phyloP scores from a whole-genome alignment of 331 rosid species.

The Dryas integrifolia region DNA sequence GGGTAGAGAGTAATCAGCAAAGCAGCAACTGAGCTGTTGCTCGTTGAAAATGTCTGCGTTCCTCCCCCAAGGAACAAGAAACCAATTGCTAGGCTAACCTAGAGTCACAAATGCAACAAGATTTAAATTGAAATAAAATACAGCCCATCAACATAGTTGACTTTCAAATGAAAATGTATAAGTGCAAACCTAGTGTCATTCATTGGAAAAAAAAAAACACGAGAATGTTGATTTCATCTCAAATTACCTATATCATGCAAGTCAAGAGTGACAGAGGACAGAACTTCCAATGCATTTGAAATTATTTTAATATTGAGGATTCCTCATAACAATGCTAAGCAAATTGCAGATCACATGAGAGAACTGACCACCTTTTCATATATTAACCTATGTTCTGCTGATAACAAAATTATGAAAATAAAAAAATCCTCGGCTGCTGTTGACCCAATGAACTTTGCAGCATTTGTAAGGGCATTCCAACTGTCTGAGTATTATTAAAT shows the following conservation, averaged over 20 bases:
- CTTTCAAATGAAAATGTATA: background rate
- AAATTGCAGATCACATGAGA: background rate
- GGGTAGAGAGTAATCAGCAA: conserved; percentile 92
- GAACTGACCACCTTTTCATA: conserved; percentile 1
- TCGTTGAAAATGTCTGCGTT: conserved; percentile 85
- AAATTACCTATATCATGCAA: background rate
- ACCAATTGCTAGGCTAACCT: conserved; percentile 95
- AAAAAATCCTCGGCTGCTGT: background rate
- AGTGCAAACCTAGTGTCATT: background rate
- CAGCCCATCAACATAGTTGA: background rate
- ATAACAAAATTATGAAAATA: background rate
- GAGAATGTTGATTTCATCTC: conserved; percentile 3
- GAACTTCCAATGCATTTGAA: conserved; percentile 9
- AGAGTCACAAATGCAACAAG: conserved; percentile 12
- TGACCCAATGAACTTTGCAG: background rate
- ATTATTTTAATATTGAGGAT: conserved; percentile 7
- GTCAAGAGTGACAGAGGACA: background rate
- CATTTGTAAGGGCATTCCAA: background rate
- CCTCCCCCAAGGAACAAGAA: conserved; percentile 99
- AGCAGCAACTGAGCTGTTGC: conserved; percentile 84
- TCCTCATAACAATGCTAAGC: background rate
- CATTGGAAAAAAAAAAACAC: background rate
- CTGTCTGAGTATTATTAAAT: background rate
- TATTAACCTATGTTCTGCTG: background rate
- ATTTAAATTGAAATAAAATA: conserved; percentile 16